Base-by-base conservation (phyloP, 495 filamentous ascomycete genomes). In the Lasiosphaeriaceae sp. region DNA sequence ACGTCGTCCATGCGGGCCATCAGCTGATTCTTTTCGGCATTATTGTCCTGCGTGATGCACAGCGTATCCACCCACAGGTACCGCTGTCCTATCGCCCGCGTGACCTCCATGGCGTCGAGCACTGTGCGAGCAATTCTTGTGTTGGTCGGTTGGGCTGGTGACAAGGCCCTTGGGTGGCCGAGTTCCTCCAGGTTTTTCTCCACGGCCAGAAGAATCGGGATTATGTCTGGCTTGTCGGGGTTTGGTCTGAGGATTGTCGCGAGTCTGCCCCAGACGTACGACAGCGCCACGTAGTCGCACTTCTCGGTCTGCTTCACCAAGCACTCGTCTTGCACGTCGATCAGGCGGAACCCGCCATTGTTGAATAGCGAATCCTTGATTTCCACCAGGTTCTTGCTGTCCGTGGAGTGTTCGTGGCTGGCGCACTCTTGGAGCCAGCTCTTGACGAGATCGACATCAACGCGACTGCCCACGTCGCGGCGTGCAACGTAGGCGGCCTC, bases 51-150 rank as follows among this genome's bases (percentile, higher is more conserved):
- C n/a, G 56, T 50, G 35, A 72, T 69, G 54, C 69, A 72, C 12
- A 66, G 49, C 11, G 52, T 51, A 45, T 70, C 65, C 12, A 68
- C 54, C 65, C 63, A 67, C 19, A 70, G 55, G 52, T 65, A 67
- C 2, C 46, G 17, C 46, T 24, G 21, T 8, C 46, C 46, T 8
- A 48, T 23, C 20, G 12, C 12, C n/a, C 46, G 46, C 9, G 46
- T 23, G 8, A 48, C 2, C 19, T 24, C 22, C 46, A 48, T 48
- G 46, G 46, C 46, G 19, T 48, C 46, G 20, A 22, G 46, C 6
- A 48, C 23, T 9, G 46, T 23, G 1, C 9, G 20, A 21, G 46
- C 21, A 11, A 48, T 48, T 21, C n/a, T 48, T 8, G 2, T 11
- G 20, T n/a, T 20, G 2, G 21, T 11, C 20, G n/a, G 11, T 1